A percentile compares a stretch with the other conserved stretches of the same genome.
phyloP scores from a whole-genome alignment of 495 filamentous ascomycete species.

The Lasiosphaeria ovina region DNA sequence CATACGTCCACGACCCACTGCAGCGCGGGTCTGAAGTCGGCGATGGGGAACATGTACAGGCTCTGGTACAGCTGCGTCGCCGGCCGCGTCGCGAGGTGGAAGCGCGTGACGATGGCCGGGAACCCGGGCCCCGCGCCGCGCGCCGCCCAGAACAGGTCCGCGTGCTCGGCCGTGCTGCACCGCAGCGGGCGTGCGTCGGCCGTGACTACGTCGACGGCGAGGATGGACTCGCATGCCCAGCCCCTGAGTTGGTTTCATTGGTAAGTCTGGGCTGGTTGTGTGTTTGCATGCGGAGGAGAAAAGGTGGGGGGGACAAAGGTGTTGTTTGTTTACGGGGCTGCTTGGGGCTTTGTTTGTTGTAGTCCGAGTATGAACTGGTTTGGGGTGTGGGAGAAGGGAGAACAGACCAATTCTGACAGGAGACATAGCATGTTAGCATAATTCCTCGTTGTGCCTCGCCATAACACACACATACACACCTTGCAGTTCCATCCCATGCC shows the following conservation, averaged over 20 bases:
- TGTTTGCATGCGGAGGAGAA: not conserved
- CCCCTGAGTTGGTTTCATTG: constrained; percentile 42
- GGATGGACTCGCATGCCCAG: constrained; percentile 52
- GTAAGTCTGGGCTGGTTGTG: constrained; percentile 17
- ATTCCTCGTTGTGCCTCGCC: not conserved
- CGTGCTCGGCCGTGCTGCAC: constrained; percentile 42
- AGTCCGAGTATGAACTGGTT: too few relatives aligned
- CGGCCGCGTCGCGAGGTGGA: constrained; percentile 41
- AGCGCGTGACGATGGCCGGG: constrained; percentile 48
- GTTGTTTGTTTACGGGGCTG: too few relatives aligned
- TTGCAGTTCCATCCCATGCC: constrained; percentile 58
- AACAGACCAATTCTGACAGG: too few relatives aligned
- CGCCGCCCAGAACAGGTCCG: constrained; percentile 51
- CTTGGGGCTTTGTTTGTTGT: too few relatives aligned
- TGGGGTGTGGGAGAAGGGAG: too few relatives aligned
- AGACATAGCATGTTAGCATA: too few relatives aligned
- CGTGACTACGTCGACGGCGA: constrained; percentile 50
- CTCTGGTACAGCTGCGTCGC: constrained; percentile 39
- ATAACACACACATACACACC: constrained; percentile 23
- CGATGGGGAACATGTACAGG: constrained; percentile 44
- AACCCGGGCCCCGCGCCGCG: constrained; percentile 53
- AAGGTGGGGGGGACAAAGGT: not conserved
- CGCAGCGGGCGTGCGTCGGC: constrained; percentile 38
- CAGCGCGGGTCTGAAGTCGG: constrained; percentile 40
- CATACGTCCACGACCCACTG: constrained; percentile 42